phyloP scores from a whole-genome alignment of 805 yeast genomes.

The Yarrowia alimentaria region DNA sequence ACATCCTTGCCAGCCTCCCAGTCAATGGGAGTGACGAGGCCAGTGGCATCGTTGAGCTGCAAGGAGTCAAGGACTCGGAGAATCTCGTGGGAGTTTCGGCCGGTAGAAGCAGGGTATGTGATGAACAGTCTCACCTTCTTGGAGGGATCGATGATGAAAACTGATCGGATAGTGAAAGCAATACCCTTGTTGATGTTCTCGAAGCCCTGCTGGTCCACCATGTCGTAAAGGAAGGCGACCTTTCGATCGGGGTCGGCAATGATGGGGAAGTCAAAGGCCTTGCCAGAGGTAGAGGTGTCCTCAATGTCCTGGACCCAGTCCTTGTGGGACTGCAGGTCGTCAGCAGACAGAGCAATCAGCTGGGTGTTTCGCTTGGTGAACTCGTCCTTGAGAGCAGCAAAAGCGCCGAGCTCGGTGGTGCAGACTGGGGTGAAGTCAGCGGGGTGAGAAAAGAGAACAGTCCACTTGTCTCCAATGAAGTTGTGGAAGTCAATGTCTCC shows the following conservation, averaged over 20 bases:
- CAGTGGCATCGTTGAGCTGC: conserved; percentile 70
- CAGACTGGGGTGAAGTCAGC: conserved; percentile 97
- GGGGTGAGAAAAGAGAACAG: conserved; percentile 87
- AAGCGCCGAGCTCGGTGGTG: conserved; percentile 94
- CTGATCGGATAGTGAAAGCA: conserved; percentile 87
- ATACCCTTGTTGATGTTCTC: conserved; percentile 68
- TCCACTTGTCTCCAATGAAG: conserved; percentile 82
- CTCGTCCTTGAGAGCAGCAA: conserved; percentile 84
- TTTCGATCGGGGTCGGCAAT: conserved; percentile 84
- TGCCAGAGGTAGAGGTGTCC: conserved; percentile 66
- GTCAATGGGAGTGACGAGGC: conserved; percentile 87
- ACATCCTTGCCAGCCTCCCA: conserved; percentile 91
- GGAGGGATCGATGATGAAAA: conserved; percentile 83
- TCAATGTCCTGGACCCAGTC: conserved; percentile 91
- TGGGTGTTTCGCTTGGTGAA: conserved; percentile 81
- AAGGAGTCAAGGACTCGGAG: conserved; percentile 86
- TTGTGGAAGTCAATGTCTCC: conserved; percentile 88
- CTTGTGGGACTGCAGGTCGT: conserved; percentile 73
- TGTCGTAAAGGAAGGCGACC: conserved; percentile 78
- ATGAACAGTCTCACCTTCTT: conserved; percentile 84
- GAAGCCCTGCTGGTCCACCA: conserved; percentile 85
- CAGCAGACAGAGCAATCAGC: conserved; percentile 87
- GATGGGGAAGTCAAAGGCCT: conserved; percentile 81
- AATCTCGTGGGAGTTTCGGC: conserved; percentile 91
- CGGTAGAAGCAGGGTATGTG: conserved; percentile 90